Conservation (phyloP, 2,329 filamentous ascomycete genomes). For the Alternaria sp. region DNA sequence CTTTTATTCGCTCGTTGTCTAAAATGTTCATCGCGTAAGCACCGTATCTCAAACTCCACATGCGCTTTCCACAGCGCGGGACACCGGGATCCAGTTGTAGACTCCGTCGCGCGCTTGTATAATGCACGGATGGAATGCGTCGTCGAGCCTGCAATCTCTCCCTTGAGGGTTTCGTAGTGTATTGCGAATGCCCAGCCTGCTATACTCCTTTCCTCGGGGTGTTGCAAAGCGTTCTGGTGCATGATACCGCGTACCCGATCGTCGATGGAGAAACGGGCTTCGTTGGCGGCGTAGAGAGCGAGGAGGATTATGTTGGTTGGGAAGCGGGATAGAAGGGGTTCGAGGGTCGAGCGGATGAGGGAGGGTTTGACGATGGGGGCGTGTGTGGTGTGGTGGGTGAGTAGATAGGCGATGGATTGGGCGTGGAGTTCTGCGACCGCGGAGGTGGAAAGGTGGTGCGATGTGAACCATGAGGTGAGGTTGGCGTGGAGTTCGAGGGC, state of each 20-base stretch:
- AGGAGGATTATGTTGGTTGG: constrained; percentile 80
- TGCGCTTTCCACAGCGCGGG: constrained; percentile 41
- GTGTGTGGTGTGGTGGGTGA: constrained; percentile 69
- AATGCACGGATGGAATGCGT: constrained; percentile 61
- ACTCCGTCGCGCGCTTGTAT: constrained; percentile 60
- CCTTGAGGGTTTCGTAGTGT: constrained; percentile 59
- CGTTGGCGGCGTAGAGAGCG: constrained; percentile 74
- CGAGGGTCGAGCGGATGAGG: constrained; percentile 68
- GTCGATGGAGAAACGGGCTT: constrained; percentile 73
- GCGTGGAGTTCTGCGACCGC: constrained; percentile 68
- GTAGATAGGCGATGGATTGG: constrained; percentile 70
- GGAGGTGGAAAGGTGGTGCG: constrained; percentile 25
- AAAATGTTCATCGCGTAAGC: constrained; percentile 22
- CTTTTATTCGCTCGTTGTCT: constrained; percentile 9
- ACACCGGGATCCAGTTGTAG: constrained; percentile 34
- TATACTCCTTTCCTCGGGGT: constrained; percentile 46
- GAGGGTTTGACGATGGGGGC: constrained; percentile 71
- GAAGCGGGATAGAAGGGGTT: constrained; percentile 67
- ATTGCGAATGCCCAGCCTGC: constrained; percentile 63
- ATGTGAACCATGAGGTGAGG: constrained; percentile 29
- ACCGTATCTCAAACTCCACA: constrained; percentile 39
- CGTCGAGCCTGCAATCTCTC: constrained; percentile 52
- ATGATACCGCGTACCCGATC: constrained; percentile 77
- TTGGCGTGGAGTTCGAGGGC: constrained; percentile 49
- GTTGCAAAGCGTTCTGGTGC: constrained; percentile 48